Evolutionary conservation across 1,139 yeast species (phyloP).

Genomic region (Pichia sp.): DNA sequence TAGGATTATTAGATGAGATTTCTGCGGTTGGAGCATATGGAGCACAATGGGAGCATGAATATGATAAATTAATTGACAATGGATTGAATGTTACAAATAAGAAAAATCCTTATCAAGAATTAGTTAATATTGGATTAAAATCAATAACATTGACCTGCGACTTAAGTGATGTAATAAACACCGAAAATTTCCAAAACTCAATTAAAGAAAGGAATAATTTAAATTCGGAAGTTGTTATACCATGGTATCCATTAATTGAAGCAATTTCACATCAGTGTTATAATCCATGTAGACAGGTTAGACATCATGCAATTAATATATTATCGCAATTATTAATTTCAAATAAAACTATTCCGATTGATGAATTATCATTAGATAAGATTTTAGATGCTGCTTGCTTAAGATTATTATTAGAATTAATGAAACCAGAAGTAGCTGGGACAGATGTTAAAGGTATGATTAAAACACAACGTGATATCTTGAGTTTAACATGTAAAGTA

Average conservation of each 20-base stretch:
- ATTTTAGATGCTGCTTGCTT: slow-evolving; percentile 69
- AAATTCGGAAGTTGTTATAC: slow-evolving; percentile 12
- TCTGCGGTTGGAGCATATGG: slow-evolving; percentile 81
- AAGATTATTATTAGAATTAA: slow-evolving; percentile 62
- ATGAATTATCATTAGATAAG: slow-evolving; percentile 41
- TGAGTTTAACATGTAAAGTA: slow-evolving; percentile 63
- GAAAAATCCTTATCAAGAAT: slow-evolving; percentile 43
- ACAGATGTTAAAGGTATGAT: slow-evolving; percentile 62
- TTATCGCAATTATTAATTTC: slow-evolving; percentile 44
- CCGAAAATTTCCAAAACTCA: slow-evolving; percentile 25
- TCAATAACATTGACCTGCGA: slow-evolving; percentile 58
- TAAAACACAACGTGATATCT: slow-evolving; percentile 58
- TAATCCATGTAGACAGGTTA: slow-evolving; percentile 76
- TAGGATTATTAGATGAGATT: slow-evolving; percentile 73
- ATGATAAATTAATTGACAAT: slow-evolving; percentile 36
- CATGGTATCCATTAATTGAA: slow-evolving; percentile 57
- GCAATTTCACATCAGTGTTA: slow-evolving; percentile 85
- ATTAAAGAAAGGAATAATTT: slow-evolving; percentile 23
- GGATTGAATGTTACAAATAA: slow-evolving; percentile 41
- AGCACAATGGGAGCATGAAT: slow-evolving; percentile 67
- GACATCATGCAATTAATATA: slow-evolving; percentile 55
- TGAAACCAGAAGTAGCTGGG: slow-evolving; percentile 60
- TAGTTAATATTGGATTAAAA: slow-evolving; percentile 52
- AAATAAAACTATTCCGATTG: slow-evolving; percentile 25
- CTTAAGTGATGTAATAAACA: slow-evolving; percentile 34